Evolutionary conservation across 495 filamentous ascomycete species (phyloP), one percentile per base, ranked within the genome.

Genomic region (Hypoxylon fragiforme): DNA sequence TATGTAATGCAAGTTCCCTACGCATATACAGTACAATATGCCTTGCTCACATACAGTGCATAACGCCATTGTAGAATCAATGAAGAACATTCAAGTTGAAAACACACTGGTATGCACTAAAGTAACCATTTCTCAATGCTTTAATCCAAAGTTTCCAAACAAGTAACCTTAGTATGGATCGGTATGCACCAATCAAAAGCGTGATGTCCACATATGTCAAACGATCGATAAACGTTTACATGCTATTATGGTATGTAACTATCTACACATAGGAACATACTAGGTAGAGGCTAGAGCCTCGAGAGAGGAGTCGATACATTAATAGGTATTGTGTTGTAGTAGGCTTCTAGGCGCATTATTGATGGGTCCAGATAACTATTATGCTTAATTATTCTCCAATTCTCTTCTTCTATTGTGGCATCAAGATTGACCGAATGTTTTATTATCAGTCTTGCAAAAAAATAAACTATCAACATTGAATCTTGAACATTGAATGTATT

Each of bases 1-100:
- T 59, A 51, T 56, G 57, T 37, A 56, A 55, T 61, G 51, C 57
- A 26, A 42, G 45, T 37, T 51, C 36, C 57, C 46, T 61, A 56
- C 57, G 40, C 54, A 51, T 45, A 51, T 45, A 61, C 53, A 56
- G 39, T 49, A 47, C 39, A 34, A 43, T 32, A n/a, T 18, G 9
- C 20, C 34, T 40, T 8, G 21, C 8, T 34, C 15, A 12, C 22
- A 18, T 45, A 60, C 50, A 56, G 51, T 51, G 57, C 50, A 54
- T 56, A 39, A 36, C n/a, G n/a, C n/a, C n/a, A n/a, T n/a, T n/a
- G n/a, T n/a, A n/a, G n/a, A n/a, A n/a, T n/a, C n/a, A n/a, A n/a
- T n/a, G n/a, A n/a, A n/a, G n/a, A n/a, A n/a, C n/a, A n/a, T n/a
- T n/a, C n/a, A n/a, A n/a, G n/a, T n/a, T n/a, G n/a, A n/a, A n/a